Percentiles rank a stretch among this genome's conserved stretches.
Evolutionary conservation across 2,329 filamentous ascomycete genomes (phyloP).

Genomic region (Tolypocladium nubicola): DNA sequence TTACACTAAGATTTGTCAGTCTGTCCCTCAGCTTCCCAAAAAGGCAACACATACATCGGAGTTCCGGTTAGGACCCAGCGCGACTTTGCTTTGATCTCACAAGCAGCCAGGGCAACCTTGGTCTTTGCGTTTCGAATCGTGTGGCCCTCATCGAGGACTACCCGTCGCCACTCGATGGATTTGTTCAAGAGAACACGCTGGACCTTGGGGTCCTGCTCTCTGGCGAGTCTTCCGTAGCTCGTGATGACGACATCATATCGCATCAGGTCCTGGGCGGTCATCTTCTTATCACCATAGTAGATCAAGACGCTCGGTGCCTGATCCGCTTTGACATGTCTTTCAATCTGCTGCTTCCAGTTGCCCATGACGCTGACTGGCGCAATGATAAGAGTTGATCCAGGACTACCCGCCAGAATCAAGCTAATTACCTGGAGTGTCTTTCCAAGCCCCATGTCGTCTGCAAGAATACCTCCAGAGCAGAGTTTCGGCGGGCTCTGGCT

Average conservation of each 20-base stretch:
- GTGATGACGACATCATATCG: conserved; percentile 71
- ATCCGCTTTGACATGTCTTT: conserved; percentile 57
- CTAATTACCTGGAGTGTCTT: conserved; percentile 84
- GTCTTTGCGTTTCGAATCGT: conserved; percentile 68
- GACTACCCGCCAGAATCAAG: conserved; percentile 50
- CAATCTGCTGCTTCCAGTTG: conserved; percentile 78
- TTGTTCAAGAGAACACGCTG: conserved; percentile 26
- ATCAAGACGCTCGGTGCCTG: conserved; percentile 55
- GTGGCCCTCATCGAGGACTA: conserved; percentile 79
- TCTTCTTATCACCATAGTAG: conserved; percentile 59
- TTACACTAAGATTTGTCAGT: conserved; percentile 40
- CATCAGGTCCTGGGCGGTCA: conserved; percentile 45
- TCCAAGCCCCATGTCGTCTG: conserved; percentile 83
- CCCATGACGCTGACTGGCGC: conserved; percentile 80
- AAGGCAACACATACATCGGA: conserved; percentile 52
- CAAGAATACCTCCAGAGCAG: conserved; percentile 72
- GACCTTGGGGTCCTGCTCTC: conserved; percentile 44
- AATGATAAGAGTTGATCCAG: conserved; percentile 64
- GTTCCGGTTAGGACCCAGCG: conserved; percentile 75
- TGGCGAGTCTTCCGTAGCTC: conserved; percentile 67
- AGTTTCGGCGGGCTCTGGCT: conserved; percentile 47
- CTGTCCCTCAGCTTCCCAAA: neutral
- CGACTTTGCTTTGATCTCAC: conserved; percentile 55
- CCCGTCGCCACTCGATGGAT: conserved; percentile 57
- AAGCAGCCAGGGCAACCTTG: conserved; percentile 60